These are phyloP conservation scores for Rehmannia glutinosa DNA, from an alignment of 257 asterid species.

Conservation along the genomic window DNA sequence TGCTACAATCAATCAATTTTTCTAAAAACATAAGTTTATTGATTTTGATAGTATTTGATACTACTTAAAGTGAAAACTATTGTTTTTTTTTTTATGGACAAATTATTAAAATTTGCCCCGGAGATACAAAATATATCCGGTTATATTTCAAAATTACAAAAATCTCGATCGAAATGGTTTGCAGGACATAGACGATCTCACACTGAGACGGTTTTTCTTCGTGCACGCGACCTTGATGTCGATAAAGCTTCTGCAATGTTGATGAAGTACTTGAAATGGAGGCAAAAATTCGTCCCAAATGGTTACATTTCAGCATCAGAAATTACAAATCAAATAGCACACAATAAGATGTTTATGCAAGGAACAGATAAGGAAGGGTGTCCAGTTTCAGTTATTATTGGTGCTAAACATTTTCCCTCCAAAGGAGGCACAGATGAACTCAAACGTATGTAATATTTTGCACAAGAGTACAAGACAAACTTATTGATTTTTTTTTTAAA, in stretches of 20 bases:
- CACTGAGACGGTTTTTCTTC: slow-evolving; percentile 78
- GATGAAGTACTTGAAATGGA: slow-evolving; percentile 55
- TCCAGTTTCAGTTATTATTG: slow-evolving; percentile 53
- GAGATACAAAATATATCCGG: too few species aligned
- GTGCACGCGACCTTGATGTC: slow-evolving; percentile 58
- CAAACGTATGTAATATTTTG: slow-evolving; percentile 38
- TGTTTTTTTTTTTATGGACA: too few species aligned
- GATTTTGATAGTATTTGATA: too few species aligned
- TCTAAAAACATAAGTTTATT: too few species aligned
- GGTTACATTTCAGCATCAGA: slow-evolving; percentile 48
- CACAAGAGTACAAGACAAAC: not conserved
- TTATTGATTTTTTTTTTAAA: too few species aligned
- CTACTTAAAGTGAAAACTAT: too few species aligned
- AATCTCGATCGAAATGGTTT: not conserved
- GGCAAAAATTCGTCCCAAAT: slow-evolving; percentile 48
- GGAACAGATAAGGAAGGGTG: slow-evolving; percentile 69
- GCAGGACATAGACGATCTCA: slow-evolving; percentile 55
- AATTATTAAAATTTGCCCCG: too few species aligned
- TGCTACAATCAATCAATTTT: too few species aligned
- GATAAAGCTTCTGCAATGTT: slow-evolving; percentile 64
- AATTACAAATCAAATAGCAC: slow-evolving; percentile 47
- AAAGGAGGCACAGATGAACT: slow-evolving; percentile 57
- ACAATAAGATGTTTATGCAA: slow-evolving; percentile 67
- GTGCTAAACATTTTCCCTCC: slow-evolving; percentile 51
- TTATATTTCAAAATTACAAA: too few species aligned